These are phyloP conservation scores for Zymoseptoria passerinii DNA, from an alignment of 2,329 filamentous ascomycete species.

Conservation along the genomic window DNA sequence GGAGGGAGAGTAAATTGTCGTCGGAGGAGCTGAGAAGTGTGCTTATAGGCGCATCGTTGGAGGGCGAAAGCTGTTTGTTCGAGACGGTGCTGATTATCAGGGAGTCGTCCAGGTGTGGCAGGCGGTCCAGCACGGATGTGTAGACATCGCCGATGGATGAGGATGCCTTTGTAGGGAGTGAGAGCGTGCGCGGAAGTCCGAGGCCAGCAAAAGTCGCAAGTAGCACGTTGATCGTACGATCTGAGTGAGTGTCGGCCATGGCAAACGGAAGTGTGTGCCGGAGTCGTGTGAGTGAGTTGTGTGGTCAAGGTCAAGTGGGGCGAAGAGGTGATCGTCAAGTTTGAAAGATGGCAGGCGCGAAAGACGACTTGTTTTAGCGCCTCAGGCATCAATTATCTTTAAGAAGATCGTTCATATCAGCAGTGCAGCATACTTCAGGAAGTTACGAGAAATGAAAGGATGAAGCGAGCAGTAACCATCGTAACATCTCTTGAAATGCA, in stretches of 20 bases:
- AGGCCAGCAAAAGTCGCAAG: constrained; percentile 78
- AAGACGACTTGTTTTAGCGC: neutral
- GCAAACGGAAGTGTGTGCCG: constrained; percentile 1
- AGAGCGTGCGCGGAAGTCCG: constrained; percentile 71
- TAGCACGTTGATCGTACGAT: constrained; percentile 62
- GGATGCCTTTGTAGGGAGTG: constrained; percentile 60
- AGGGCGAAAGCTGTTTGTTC: constrained; percentile 58
- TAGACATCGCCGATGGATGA: constrained; percentile 59
- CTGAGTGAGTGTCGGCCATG: neutral
- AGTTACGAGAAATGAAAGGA: too few relatives aligned
- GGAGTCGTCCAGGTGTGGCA: constrained; percentile 49
- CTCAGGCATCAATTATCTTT: neutral
- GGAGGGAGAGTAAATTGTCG: constrained; percentile 69
- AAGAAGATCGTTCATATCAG: too few relatives aligned
- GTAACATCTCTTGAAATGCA: neutral
- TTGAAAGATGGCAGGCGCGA: neutral
- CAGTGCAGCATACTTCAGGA: too few relatives aligned
- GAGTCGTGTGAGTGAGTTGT: neutral
- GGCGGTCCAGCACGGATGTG: constrained; percentile 52
- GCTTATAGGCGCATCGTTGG: constrained; percentile 49
- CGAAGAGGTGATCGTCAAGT: neutral
- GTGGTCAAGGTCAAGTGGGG: neutral
- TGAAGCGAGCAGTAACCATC: too few relatives aligned
- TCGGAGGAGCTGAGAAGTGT: constrained; percentile 47
- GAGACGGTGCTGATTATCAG: constrained; percentile 75